Conservation (phyloP, 805 yeast genomes). For the Lipomyces lipofer region DNA sequence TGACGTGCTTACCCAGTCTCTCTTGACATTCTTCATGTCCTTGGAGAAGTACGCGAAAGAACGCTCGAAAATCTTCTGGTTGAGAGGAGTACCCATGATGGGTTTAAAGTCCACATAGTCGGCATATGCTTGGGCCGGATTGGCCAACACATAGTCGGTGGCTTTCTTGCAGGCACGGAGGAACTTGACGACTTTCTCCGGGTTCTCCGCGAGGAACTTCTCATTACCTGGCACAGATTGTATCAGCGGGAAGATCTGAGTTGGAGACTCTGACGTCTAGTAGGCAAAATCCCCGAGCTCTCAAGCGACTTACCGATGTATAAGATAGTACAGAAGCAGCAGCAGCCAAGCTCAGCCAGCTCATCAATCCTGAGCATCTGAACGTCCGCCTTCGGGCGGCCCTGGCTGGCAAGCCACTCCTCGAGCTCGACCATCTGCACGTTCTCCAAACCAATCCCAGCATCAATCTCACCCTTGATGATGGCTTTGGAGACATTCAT, state of each 20-base stretch:
- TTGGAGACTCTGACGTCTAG: neutral
- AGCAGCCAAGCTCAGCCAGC: constrained; percentile 58
- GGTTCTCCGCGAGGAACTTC: constrained; percentile 49
- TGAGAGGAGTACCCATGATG: constrained; percentile 45
- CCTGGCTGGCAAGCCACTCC: constrained; percentile 48
- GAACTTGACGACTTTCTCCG: constrained; percentile 49
- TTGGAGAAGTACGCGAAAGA: constrained; percentile 57
- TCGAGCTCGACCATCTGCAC: constrained; percentile 61
- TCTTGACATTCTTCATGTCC: constrained; percentile 53
- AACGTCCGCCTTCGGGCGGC: constrained; percentile 49
- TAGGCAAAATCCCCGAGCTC: no score
- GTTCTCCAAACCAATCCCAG: constrained; percentile 61
- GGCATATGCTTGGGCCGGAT: constrained; percentile 50
- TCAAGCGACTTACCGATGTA: constrained; percentile 47
- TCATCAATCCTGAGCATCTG: constrained; percentile 58
- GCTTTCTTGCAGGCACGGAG: constrained; percentile 53
- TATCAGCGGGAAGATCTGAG: neutral
- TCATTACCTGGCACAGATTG: constrained; percentile 42
- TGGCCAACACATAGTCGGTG: constrained; percentile 49
- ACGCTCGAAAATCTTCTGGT: constrained; percentile 51
- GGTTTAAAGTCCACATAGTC: constrained; percentile 53
- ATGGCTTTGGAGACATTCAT: constrained; percentile 60
- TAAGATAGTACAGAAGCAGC: constrained; percentile 59
- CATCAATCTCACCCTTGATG: constrained; percentile 56
- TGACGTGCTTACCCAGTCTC: constrained; percentile 48